Base-by-base conservation (phyloP, 208 protist species). In the Trypanosomatidae sp. region DNA sequence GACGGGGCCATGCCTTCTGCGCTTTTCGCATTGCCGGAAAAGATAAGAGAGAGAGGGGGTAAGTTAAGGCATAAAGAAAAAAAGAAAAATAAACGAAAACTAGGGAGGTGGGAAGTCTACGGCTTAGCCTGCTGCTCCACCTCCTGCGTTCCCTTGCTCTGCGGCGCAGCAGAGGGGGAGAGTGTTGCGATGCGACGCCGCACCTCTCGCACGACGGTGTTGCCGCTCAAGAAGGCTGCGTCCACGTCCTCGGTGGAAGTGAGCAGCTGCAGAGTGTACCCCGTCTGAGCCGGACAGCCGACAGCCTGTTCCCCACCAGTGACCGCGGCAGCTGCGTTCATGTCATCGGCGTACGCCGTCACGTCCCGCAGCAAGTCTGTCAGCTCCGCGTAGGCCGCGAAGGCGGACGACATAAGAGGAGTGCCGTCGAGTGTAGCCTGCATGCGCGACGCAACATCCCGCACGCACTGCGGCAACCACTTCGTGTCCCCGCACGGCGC, bases 381-480 rank as follows among this genome's bases (percentile, higher is more conserved):
- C 15, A 80, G 64, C n/a, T 12, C 58, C 0, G 74, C 75, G 56
- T 73, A 69, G 0, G 39, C 69, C 15, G 50, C 22, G 36, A 70
- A 74, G 25, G 75, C 74, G 7, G 6, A 22, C 19, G 75, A 74
- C 10, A 53, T 52, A 8, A 74, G 69, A 1, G 75, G 62, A 33
- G 69, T 56, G 10, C 64, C 36, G 33, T 30, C 36, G 39, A 79
- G 44, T 52, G 69, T 73, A 2, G 1, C 36, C 66, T 74, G 53
- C 69, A 84, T 71, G n/a, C 71, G 71, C 0, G 47, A 4, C 33
- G 71, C 33, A n/a, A 83, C 44, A 25, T 79, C 73, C n/a, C 9
- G 19, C 22, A 78, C 56, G 36, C 74, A 80, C 62, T 36, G 53
- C 50, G 79, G 74, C 58, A 76, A 49, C 71, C 65, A 77, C 22